Evolutionary conservation across 176 grass and related monocot genomes (phyloP).

Genomic region (Hordeum marinum): DNA sequence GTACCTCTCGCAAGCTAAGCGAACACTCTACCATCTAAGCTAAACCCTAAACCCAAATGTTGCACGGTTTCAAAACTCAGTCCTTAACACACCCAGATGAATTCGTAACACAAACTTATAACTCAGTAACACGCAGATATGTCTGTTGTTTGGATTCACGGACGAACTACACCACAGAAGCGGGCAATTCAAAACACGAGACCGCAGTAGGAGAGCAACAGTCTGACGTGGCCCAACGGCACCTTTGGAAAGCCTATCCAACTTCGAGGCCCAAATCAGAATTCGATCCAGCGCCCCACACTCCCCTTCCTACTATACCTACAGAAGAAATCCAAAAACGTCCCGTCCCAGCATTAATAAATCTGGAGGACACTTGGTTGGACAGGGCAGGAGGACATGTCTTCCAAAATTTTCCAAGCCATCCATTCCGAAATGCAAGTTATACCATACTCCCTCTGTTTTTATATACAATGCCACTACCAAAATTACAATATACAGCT

Average conservation of each 20-base stretch:
- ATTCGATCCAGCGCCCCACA: neutral
- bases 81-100: too few species aligned
- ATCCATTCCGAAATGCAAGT: neutral
- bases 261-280: neutral
- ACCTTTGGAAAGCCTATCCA: neutral
- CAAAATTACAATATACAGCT: too few species aligned
- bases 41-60: conserved; percentile 35
- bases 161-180: too few species aligned
- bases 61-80: too few species aligned
- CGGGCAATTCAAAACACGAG: too few species aligned
- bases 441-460: neutral
- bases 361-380: neutral
- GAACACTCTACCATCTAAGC: conserved; percentile 96
- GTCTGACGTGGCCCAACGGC: neutral
- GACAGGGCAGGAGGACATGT: neutral
- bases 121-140: too few species aligned
- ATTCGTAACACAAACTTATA: too few species aligned
- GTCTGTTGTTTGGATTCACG: too few species aligned
- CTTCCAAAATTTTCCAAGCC: neutral
- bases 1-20: conserved; percentile 98
- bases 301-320: neutral
- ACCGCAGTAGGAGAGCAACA: too few species aligned
- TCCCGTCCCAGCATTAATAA: neutral
- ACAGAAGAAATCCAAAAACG: neutral
- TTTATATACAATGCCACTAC: too few species aligned